phyloP scores from a whole-genome alignment of 2,329 filamentous ascomycete species.

The Alternaria sp. region DNA sequence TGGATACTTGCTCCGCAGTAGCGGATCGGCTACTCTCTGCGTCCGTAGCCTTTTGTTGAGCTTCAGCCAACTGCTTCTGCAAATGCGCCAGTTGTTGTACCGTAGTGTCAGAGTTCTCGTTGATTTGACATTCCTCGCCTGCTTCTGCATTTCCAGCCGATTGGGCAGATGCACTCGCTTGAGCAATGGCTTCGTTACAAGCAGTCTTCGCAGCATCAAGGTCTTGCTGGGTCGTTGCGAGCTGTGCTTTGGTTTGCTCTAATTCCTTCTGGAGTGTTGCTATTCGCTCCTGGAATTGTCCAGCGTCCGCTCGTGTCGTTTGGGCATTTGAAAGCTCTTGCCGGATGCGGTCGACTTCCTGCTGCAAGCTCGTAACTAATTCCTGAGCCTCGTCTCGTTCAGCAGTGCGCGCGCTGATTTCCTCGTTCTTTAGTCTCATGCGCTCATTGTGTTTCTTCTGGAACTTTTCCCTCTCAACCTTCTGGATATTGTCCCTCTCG shows the following conservation, averaged over 20 bases:
- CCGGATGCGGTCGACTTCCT: constrained; percentile 70
- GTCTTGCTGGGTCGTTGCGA: constrained; percentile 46
- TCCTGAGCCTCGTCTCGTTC: constrained; percentile 69
- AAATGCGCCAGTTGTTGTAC: constrained; percentile 47
- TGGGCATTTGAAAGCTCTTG: constrained; percentile 31
- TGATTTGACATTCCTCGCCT: constrained; percentile 59
- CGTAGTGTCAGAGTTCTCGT: constrained; percentile 43
- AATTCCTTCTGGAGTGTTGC: constrained; percentile 59
- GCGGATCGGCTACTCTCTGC: constrained; percentile 52
- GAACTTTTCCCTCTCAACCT: constrained; percentile 63
- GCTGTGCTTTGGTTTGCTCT: constrained; percentile 29
- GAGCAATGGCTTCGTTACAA: constrained; percentile 67
- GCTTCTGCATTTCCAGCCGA: constrained; percentile 40
- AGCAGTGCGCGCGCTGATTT: constrained; percentile 59
- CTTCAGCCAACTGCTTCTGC: constrained; percentile 50
- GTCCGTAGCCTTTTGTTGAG: constrained; percentile 31
- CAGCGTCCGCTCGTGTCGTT: constrained; percentile 28
- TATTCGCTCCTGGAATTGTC: constrained; percentile 64
- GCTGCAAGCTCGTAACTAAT: constrained; percentile 32
- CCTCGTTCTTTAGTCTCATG: constrained; percentile 55
- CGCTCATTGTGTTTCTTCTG: constrained; percentile 47
- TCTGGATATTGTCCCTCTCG: constrained; percentile 20
- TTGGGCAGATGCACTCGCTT: constrained; percentile 55
- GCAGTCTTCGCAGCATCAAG: constrained; percentile 70
- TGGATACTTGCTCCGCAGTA: constrained; percentile 49